These are phyloP conservation scores for Penicillium dipodomyicola DNA, from an alignment of 495 filamentous ascomycete species.

Conservation along the genomic window DNA sequence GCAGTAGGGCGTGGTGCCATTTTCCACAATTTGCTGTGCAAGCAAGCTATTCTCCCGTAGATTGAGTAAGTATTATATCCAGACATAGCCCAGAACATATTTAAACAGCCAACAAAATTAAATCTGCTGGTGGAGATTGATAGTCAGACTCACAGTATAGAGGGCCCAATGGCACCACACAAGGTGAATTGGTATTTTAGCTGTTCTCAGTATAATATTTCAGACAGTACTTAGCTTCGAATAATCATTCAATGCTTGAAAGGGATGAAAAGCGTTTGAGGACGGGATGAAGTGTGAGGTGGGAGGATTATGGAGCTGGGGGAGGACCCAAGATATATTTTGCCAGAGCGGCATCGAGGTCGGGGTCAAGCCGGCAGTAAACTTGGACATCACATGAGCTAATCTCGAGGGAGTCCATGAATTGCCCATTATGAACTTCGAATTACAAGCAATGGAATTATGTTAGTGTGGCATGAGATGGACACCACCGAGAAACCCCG, in stretches of 20 bases:
- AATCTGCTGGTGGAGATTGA: background rate
- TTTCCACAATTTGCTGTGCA: background rate
- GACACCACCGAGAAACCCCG: background rate
- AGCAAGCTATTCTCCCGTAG: background rate
- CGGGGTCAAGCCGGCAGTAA: background rate
- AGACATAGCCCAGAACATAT: background rate
- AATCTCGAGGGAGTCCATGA: background rate
- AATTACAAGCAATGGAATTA: background rate
- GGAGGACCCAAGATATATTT: background rate
- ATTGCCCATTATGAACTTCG: background rate
- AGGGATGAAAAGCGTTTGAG: background rate
- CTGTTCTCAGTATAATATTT: background rate
- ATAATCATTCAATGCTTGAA: background rate
- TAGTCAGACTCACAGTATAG: background rate
- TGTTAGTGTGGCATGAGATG: background rate
- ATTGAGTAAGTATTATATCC: background rate
- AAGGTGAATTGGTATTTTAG: background rate
- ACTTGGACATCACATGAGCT: background rate
- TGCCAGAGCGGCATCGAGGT: slow-evolving; percentile 6
- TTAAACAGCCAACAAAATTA: background rate
- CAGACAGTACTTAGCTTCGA: background rate
- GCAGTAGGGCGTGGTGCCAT: slow-evolving; percentile 4
- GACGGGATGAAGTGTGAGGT: background rate
- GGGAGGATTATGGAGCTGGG: background rate
- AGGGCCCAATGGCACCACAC: background rate